Conservation (phyloP, 768 basidiomycete species). For the Boletus rubropictus region DNA sequence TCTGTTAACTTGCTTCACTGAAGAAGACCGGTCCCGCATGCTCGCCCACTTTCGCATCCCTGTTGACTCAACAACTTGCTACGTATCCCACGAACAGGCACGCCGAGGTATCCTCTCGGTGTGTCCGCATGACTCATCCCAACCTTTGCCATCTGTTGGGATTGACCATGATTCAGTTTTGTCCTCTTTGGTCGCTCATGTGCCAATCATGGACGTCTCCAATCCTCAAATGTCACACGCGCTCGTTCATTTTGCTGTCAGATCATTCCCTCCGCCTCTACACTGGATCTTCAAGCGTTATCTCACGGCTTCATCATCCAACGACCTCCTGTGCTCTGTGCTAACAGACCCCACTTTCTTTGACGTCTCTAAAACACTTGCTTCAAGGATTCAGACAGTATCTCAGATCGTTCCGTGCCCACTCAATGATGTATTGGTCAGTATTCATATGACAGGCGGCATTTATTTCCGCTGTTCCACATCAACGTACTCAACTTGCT, state of each 20-base stretch:
- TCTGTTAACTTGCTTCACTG: conserved; percentile 33
- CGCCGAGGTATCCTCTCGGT: conserved; percentile 21
- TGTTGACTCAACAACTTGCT: conserved; percentile 4
- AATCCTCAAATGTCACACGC: conserved; percentile 14
- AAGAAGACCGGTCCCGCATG: conserved; percentile 45
- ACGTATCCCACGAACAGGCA: conserved; percentile 18
- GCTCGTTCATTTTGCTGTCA: conserved; percentile 25
- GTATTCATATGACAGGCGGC: conserved; percentile 19
- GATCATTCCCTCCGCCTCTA: conserved; percentile 12
- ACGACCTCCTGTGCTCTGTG: conserved; percentile 13
- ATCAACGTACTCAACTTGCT: conserved; percentile 19
- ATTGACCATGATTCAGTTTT: conserved; percentile 47
- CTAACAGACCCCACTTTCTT: conserved; percentile 16
- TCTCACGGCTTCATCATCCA: conserved; percentile 11
- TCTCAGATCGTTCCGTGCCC: conserved; percentile 3
- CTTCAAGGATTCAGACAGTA: conserved; percentile 9
- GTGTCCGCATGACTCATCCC: neutral
- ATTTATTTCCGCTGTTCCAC: conserved; percentile 7
- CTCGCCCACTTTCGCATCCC: conserved; percentile 50
- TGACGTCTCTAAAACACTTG: conserved; percentile 9
- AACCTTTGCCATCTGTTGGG: conserved; percentile 32
- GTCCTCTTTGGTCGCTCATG: conserved; percentile 39
- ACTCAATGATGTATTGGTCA: conserved; percentile 25
- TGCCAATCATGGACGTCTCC: conserved; percentile 27
- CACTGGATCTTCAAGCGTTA: conserved; percentile 22